Evolutionary conservation across 1,284 basidiomycete species (phyloP), one percentile per base, ranked within the genome.

Genomic region (Lignosus rhinocerotis): DNA sequence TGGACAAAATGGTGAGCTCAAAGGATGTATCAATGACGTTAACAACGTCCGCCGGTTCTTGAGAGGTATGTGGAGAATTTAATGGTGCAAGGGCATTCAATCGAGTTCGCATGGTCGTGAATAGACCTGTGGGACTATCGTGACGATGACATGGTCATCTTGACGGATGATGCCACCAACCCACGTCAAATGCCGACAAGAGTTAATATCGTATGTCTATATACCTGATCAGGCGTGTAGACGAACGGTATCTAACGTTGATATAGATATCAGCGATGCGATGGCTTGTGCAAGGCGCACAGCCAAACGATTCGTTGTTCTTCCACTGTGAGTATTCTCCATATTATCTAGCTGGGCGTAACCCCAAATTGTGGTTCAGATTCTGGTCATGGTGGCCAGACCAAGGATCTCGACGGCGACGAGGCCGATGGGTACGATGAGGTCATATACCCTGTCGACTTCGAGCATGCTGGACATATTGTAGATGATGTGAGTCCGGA

Each of bases 1-100:
- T 11, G 88, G 91, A 0, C 82, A 84, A 57, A 66, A 67, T 0
- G 80, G 84, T 53, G 83, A 83, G 63, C 79, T 95, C 8, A 74
- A 78, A 1, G 93, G 93, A 5, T 95, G 94, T 65, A 82, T 94
- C 66, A 95, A 95, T 66, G 94, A 96, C 70, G 90, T 88, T 10
- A 79, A 76, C 62, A 87, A 88, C 63, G 81, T 95, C 47, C 79
- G 81, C 53, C 72, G 79, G 12, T 94, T 93, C 76, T 76, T 94
- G 32, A 83, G 30, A 38, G 50, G 30, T 51, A 51, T 36, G 30
- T 34, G 38, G 21, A 16, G 16, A 6, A 9, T n/a, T 12, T 25
- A 4, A 25, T 25, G 25, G 25, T 25, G 25, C 25, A 25, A 25
- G 25, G 25, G 25, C 25, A 25, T 25, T 4, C 2, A 25, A 25